Evolutionary conservation across 139 green algal species (phyloP).

Genomic region (Chlorella sorokiniana): DNA sequence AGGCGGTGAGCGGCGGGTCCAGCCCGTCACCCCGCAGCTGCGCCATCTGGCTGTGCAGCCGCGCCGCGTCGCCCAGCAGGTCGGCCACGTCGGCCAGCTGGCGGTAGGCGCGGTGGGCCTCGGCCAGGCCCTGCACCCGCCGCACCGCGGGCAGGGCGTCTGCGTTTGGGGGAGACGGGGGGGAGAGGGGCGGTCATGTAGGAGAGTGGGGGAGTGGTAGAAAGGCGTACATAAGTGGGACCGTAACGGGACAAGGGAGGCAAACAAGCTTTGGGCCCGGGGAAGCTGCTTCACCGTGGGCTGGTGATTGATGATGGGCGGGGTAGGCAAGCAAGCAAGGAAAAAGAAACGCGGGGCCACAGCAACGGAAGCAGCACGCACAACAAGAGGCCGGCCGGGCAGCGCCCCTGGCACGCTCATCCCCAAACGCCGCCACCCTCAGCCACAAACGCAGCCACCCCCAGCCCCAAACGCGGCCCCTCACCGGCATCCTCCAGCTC

Average conservation of each 20-base stretch:
- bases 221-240: background rate
- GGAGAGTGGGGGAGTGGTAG: too few species aligned
- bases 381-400: too few species aligned
- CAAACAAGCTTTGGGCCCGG: too few species aligned
- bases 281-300: too few species aligned
- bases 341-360: too few species aligned
- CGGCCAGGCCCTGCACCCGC: constrained; percentile 12
- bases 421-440: too few species aligned
- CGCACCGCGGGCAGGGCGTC: constrained; percentile 1
- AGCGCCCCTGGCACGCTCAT: too few species aligned
- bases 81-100: constrained; percentile 7
- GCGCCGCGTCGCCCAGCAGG: background rate
- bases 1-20: background rate
- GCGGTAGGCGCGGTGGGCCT: background rate
- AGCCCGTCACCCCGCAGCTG: constrained; percentile 24
- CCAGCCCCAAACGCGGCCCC: background rate
- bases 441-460: background rate
- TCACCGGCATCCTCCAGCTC: background rate
- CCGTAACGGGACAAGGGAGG: too few species aligned
- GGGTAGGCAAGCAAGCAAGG: background rate
- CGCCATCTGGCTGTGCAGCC: constrained; percentile 13
- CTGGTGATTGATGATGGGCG: too few species aligned
- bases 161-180: too few species aligned
- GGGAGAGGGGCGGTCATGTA: too few species aligned
- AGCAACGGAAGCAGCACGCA: too few species aligned